Conservation (phyloP, 2,329 filamentous ascomycete genomes). For the Xylariaceae sp. region DNA sequence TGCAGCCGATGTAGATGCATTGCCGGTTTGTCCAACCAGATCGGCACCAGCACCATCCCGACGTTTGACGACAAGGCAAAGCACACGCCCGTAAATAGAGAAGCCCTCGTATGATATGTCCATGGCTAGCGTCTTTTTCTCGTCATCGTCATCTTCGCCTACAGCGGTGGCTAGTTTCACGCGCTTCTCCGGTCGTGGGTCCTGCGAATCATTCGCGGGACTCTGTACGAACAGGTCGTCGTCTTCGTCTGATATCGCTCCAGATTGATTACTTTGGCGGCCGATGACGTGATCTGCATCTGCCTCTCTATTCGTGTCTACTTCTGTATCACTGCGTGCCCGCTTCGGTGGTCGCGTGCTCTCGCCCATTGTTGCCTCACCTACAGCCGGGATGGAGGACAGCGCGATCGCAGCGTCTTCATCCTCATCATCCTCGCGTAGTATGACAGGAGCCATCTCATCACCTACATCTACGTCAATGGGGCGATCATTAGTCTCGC, state of each 20-base stretch:
- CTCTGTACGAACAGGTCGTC: constrained; percentile 30
- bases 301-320: constrained; percentile 17
- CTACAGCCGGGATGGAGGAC: constrained; percentile 48
- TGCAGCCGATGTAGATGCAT: constrained; percentile 27
- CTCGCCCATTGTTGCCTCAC: constrained; percentile 26
- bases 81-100: constrained; percentile 85
- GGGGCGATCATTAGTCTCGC: constrained; percentile 49
- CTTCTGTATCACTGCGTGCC: constrained; percentile 29
- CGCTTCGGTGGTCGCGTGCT: constrained; percentile 30
- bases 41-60: constrained; percentile 51
- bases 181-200: constrained; percentile 43
- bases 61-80: constrained; percentile 83
- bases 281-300: constrained; percentile 23
- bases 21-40: constrained; percentile 30
- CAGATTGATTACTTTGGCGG: constrained; percentile 30
- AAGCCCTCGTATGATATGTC: constrained; percentile 92
- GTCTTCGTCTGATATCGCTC: constrained; percentile 38
- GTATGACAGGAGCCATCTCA: constrained; percentile 34
- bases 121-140: constrained; percentile 88
- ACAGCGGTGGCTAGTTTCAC: constrained; percentile 35
- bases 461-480: constrained; percentile 44
- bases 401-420: constrained; percentile 50
- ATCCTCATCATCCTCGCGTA: constrained; percentile 58
- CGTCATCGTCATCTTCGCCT: constrained; percentile 43
- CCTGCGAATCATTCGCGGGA: constrained; percentile 37